Evolutionary conservation across 208 protist genomes (phyloP).

Genomic region (Lotmaria passim): DNA sequence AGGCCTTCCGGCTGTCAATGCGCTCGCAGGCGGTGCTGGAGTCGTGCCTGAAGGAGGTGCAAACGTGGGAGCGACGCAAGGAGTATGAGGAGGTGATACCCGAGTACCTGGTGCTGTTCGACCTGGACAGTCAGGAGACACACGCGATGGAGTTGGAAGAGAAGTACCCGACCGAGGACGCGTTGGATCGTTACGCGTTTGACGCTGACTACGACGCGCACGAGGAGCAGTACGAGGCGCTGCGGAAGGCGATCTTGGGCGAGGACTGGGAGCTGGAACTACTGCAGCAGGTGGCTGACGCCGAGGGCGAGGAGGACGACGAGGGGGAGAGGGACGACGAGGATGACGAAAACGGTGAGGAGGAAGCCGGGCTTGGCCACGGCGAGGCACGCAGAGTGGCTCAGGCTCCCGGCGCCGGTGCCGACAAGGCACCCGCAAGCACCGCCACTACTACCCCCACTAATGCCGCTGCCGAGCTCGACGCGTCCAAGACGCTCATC

Average conservation of each 20-base stretch:
- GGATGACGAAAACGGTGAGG: conserved; percentile 20
- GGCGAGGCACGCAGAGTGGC: neutral
- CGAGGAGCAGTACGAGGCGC: conserved; percentile 92
- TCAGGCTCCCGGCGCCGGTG: too few species aligned
- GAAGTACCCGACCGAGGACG: conserved; percentile 84
- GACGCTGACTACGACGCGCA: conserved; percentile 94
- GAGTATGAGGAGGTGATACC: conserved; percentile 84
- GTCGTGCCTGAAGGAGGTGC: conserved; percentile 90
- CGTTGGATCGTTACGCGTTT: conserved; percentile 92
- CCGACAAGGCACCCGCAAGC: too few species aligned
- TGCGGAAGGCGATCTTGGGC: conserved; percentile 93
- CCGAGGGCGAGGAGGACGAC: conserved; percentile 47
- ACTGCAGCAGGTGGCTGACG: conserved; percentile 64
- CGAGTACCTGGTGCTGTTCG: conserved; percentile 90
- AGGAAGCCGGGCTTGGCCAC: conserved; percentile 5
- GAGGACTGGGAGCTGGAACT: conserved; percentile 89
- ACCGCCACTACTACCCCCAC: neutral
- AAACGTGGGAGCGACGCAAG: conserved; percentile 84
- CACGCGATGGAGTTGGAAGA: conserved; percentile 96
- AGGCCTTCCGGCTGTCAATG: conserved; percentile 91
- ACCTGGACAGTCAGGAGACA: conserved; percentile 94
- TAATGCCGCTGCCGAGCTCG: conserved; percentile 8
- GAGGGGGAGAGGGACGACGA: conserved; percentile 39
- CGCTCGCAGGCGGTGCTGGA: conserved; percentile 98
- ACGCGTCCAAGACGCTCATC: conserved; percentile 47